Evolutionary conservation across 768 basidiomycete species (phyloP), one percentile per base, ranked within the genome.

Genomic region (Calocybe indica): DNA sequence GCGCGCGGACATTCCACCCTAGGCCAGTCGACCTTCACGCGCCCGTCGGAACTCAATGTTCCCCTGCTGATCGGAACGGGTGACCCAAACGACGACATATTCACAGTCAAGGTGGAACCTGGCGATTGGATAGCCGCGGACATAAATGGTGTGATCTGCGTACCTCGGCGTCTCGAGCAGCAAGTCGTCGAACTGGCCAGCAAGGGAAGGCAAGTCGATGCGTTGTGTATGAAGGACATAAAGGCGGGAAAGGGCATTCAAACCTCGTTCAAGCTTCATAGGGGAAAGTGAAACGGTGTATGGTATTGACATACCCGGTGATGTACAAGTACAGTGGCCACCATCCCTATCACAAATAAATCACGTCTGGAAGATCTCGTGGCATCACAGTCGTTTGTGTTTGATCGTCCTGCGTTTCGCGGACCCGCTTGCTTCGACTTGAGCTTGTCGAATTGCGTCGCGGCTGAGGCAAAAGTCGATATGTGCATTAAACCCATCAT

Each of bases 91-190:
- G 69, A 70, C 32, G 58, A 60, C 7, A 82, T 87, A 55, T 76
- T 80, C 2, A 52, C 78, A 0, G 73, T 82, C 8, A 72, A 57
- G 2, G 74, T 95, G 5, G 59, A 78, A 12, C 85, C 92, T 2
- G 87, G 83, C 2, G 92, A 94, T 62, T 78, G 83, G 75, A 76
- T 95, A 41, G 62, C 93, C n/a, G 91, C 83, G 22, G 93, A 96
- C 62, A 76, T 82, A 48, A 88, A 96, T 60, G 92, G 94, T 1
- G 89, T 94, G 1, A 88, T 97, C 2, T 88, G 83, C 56, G 77
- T 95, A 28, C 84, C 90, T 2, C 65, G 61, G 32, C 68, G 64
- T 3, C 53, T 83, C 40, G 72, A 80, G 33, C 66, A 65, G 12
- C 60, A 76, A 48, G 89, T 90, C 1, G 54, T 81, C 5, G 71